Base-by-base conservation (phyloP, 768 basidiomycete species). In the Boletus tylopilopsis region DNA sequence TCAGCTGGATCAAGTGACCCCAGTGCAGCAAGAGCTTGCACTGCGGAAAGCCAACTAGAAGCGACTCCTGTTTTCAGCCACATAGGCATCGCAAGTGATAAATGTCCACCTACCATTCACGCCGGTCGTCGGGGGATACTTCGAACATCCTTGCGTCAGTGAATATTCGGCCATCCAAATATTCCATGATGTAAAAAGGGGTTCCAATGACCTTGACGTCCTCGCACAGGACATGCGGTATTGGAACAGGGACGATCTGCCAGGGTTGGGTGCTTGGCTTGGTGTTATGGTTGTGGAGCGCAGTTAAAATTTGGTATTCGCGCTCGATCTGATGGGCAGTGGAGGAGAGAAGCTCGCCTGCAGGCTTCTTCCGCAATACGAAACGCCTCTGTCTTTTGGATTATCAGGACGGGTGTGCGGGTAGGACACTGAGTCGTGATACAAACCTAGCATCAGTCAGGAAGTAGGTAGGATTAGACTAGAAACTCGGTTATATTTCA, bases 401-500 rank as follows among this genome's bases (percentile, higher is more conserved):
- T 22, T 40, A 24, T 49, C 21, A 33, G n/a, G 37, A 42, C 48
- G 49, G 42, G 35, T 23, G 42, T 40, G 50, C 30, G 32, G 22
- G 36, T 25, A 48, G 24, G 40, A 32, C 21, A 42, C 34, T 8
- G 18, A 23, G 13, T 22, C 18, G 24, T 18, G 24, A 42, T 16
- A 70, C 81, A 24, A 68, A 87, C 87, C 70, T 78, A 16, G 80
- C 75, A 69, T 91, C 90, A 6, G 82, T 89, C 42, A 99, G 69
- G 70, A 98, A 89, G 67, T 97, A 99, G 0, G 95, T 98, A 0
- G 95, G 95, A 63, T 99, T 99, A 8, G 92, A 93, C 90, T 94
- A 66, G 5, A 43, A 37, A 12, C 4, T 35, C 25, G 40, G 30
- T n/a, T 25, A 23, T 42, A n/a, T 22, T 49, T 57, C 36, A 48